A percentile compares a stretch with the other conserved stretches of the same genome.
phyloP scores from a whole-genome alignment of 768 basidiomycete species.

The Hebeloma cylindrosporum region DNA sequence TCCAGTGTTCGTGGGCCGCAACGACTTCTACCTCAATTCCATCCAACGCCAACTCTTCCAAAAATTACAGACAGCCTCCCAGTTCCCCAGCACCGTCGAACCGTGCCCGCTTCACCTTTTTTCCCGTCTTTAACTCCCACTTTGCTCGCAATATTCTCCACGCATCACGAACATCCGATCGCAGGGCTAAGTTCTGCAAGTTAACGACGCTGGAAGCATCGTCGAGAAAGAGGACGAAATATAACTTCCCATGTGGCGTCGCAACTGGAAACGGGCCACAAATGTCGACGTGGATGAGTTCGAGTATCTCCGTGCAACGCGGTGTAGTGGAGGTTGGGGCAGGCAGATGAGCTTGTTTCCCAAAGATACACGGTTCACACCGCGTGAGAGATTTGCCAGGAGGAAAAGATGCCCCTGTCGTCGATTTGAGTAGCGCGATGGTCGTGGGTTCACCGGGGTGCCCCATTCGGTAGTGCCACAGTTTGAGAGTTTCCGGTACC shows the following conservation, averaged over 20 bases:
- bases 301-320: not conserved
- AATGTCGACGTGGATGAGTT: constrained; percentile 1
- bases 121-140: constrained; percentile 10
- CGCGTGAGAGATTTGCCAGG: not conserved
- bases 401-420: too few relatives aligned
- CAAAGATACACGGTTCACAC: constrained; percentile 11
- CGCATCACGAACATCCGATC: constrained; percentile 8
- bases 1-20: constrained; percentile 14
- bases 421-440: not conserved
- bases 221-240: constrained; percentile 9
- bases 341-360: constrained; percentile 4
- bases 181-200: constrained; percentile 1
- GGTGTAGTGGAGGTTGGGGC: constrained; percentile 1
- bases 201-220: not conserved
- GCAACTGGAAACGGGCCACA: too few relatives aligned
- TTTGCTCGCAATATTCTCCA: not conserved
- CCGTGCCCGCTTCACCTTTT: constrained; percentile 2
- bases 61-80: not conserved
- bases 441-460: constrained; percentile 1
- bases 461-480: constrained; percentile 4
- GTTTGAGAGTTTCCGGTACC: not conserved
- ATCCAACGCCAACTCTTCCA: not conserved
- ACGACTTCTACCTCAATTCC: constrained; percentile 9
- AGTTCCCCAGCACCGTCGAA: constrained; percentile 13
- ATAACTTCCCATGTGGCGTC: constrained; percentile 13